phyloP scores from a whole-genome alignment of 306 rosid genomes.

The Citrullus amarus region DNA sequence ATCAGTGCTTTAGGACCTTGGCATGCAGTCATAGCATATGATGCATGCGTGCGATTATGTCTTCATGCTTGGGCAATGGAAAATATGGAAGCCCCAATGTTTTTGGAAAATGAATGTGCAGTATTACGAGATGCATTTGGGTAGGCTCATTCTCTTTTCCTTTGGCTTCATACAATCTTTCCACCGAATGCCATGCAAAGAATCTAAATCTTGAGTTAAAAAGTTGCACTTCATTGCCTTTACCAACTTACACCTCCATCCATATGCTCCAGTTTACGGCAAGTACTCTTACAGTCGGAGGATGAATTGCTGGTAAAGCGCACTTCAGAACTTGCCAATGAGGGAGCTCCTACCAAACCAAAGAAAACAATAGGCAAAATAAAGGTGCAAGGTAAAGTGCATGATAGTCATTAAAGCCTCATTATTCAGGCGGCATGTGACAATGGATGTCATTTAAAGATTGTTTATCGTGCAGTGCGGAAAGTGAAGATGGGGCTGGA shows the following conservation, averaged over 20 bases:
- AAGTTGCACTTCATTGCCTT: neutral
- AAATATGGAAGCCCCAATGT: conserved; percentile 96
- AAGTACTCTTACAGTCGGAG: conserved; percentile 77
- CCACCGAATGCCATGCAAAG: neutral
- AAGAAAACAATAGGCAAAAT: conserved; percentile 85
- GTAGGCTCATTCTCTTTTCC: conserved; percentile 33
- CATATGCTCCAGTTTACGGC: conserved; percentile 52
- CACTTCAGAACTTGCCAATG: conserved; percentile 59
- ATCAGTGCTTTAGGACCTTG: conserved; percentile 92
- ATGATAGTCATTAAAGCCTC: conserved; percentile 8
- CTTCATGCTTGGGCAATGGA: conserved; percentile 99
- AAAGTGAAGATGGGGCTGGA: conserved; percentile 73
- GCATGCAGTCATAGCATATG: conserved; percentile 85
- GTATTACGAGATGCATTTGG: conserved; percentile 75
- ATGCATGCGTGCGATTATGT: conserved; percentile 93
- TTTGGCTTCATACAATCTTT: neutral
- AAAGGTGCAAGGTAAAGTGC: conserved; percentile 85
- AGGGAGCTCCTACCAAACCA: conserved; percentile 76
- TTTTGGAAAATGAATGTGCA: conserved; percentile 88
- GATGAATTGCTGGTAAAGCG: conserved; percentile 74
- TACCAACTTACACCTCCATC: neutral
- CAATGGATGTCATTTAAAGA: conserved; percentile 4
- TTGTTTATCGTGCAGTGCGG: conserved; percentile 51
- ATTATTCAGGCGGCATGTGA: conserved; percentile 1
- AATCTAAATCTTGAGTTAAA: neutral